Base-by-base conservation (phyloP, 169 alveolate genomes). In the Cryptosporidium muris region DNA sequence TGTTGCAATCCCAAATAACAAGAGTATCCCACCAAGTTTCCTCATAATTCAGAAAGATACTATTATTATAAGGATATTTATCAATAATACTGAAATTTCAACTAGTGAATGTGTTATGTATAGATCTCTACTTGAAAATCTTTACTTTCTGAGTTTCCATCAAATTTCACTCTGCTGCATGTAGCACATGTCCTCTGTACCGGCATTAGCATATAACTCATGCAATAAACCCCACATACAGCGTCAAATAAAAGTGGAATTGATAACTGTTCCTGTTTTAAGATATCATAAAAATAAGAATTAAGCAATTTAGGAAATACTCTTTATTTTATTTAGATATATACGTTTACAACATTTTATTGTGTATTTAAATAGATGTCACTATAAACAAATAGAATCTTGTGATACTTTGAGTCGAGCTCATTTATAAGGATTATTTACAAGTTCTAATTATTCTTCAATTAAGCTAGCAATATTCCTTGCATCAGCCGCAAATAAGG, bases 401-500 rank as follows among this genome's bases (percentile, higher is more conserved):
- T 25, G 25, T 25, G 0, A 25, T 25, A 25, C 25, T 25, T 25
- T 25, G 25, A 25, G 25, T 25, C 25, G 25, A 25, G 25, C 25
- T 25, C 25, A 25, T n/a, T n/a, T n/a, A n/a, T 25, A 25, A 25
- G 25, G 25, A 42, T 11, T 40, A 64, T 45, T 63, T 38, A 36
- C 43, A 40, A 62, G 34, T 36, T 62, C 51, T 40, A 42, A 25
- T 64, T 43, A 74, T 43, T 53, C 25, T 25, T 25, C 25, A 25
- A 25, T 25, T 25, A 25, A 25, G 25, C 25, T 25, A 25, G 25
- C 25, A 25, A 25, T 25, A 25, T 25, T 25, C 25, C 25, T 25
- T 3, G 85, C 85, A 42, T 74, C 85, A 34, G 85, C 85, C 40
- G 85, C 85, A 49, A 74, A 74, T 14, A 45, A 74, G 34, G 85